Evolutionary conservation across 2,329 filamentous ascomycete genomes (phyloP), one percentile per base, ranked within the genome.

Genomic region (Orbilia blumenaviensis): DNA sequence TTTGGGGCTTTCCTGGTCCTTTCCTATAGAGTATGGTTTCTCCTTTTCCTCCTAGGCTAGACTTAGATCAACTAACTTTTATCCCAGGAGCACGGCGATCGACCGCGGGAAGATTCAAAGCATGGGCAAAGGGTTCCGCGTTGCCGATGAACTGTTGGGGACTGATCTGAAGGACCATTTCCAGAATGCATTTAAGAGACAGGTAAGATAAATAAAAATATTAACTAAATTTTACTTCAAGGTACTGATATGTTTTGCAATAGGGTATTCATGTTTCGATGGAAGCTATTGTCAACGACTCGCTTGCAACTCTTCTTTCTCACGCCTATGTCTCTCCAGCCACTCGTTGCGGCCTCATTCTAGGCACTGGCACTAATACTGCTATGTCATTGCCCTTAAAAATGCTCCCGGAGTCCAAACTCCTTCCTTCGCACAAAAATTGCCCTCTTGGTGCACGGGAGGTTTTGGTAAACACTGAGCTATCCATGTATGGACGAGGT

Each of bases 321-420:
- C 86, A 88, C 79, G 88, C 89, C 36, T 90, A 91, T 80, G 83
- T 85, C 16, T 61, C 72, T 36, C 82, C 85, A 0, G 85, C 87
- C 8, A 89, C 89, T 9, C 85, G 88, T 18, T 89, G 90, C 42
- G 79, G 87, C 87, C 36, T 91, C 44, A 90, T 91, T 66, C 84
- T 90, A 25, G 89, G 89, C 16, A 91, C 89, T 0, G 89, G 89
- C 29, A 85, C 89, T 73, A 91, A 91, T 82, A 87, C 89, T 52
- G 88, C 89, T 52, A 88, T 87, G 25, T 88, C 90, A 80, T 84
- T 91, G 25, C 89, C 89, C 3, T 85, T 89, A 1, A 83, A 84
- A 2, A 84, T 87, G 14, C 85, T 91, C 64, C 76, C 78, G n/a
- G 64, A 42, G 2, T 61, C 50, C 16, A 80, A 80, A 36, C 41